Evolutionary conservation across 768 basidiomycete genomes (phyloP), one percentile per base, ranked within the genome.

Genomic region (Baorangia bicolor): DNA sequence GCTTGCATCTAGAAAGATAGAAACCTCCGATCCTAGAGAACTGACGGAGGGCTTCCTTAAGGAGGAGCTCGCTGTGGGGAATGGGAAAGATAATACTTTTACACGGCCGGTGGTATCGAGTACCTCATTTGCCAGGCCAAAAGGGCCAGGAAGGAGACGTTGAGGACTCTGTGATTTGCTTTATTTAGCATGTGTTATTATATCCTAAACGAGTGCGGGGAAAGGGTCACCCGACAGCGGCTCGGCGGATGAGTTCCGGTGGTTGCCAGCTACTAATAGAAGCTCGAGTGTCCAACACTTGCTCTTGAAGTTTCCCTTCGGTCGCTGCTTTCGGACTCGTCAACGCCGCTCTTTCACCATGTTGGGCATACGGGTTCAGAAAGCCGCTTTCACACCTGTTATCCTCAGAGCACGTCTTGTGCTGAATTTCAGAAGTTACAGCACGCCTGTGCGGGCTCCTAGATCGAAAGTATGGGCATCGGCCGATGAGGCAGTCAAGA

Each of bases 21-120:
- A 96, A 68, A 95, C 91, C 0, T 90, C 90, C 0, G 86, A 92
- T 61, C 88, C 91, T 0, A 58, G 63, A 16, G 94, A 95, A 64
- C 60, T 97, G 14, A 79, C 85, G 35, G 86, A 85, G 62, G 71
- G 73, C 0, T 87, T 79, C 63, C 69, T 97, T 51, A 78, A 74
- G 53, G 69, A 77, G 12, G 85, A 88, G 61, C 75, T 95, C 21
- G 78, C 77, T 7, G 60, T 78, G 16, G 54, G 53, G 13, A 56
- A 49, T 33, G 58, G 57, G 18, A 53, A 25, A 2, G 43, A 48
- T 8, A n/a, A n/a, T n/a, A n/a, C n/a, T n/a, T n/a, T n/a, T n/a
- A n/a, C n/a, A n/a, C n/a, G n/a, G n/a, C n/a, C n/a, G n/a, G n/a
- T n/a, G n/a, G n/a, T n/a, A n/a, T n/a, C n/a, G n/a, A n/a, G n/a